Base-by-base conservation (phyloP, 805 yeast genomes). In the Yamadazyma sp. region DNA sequence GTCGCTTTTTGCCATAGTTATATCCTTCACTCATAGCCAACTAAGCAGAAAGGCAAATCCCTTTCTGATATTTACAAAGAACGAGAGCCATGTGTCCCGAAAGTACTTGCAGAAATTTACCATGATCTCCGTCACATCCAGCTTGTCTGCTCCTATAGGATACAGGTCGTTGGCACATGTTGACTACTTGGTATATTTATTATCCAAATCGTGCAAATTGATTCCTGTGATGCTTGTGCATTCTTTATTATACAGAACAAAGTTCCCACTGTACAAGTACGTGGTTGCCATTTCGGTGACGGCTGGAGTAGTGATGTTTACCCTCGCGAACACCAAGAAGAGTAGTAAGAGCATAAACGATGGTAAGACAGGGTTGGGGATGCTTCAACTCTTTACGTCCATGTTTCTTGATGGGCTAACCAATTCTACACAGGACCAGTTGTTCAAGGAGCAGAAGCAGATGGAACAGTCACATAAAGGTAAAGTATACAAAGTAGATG, bases 201-300 rank as follows among this genome's bases (percentile, higher is more conserved):
- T 93, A 44, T 95, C 96, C 13, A 93, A 93, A 56, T 83, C 95
- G 38, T 91, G 98, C 58, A 93, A 93, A 53, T 71, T 93, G 59
- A 78, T 93, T 15, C 99, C 99, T 0, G 95, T 91, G n/a, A 80
- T 93, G 83, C 55, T 85, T 22, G 84, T 93, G 3, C 96, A 89
- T 53, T 64, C 82, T 40, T 48, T 79, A 11, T 50, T 86, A 9
- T 91, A 89, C 62, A 71, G 83, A 28, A 77, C 84, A 3, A 64
- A 61, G 37, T 91, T 87, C 58, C 89, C 96, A 0, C 38, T 60
- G 2, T 79, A 82, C 62, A 93, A 93, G 60, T 85, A 85, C 55
- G 42, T 76, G 11, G 95, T 91, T 13, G 96, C 95, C 0, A 46
- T 66, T 0, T 53, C 75, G n/a, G 91, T 93, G 15, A 90, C 97